Conservation (phyloP, 139 green algal species). For the Limnomonas spitsbergensis region DNA sequence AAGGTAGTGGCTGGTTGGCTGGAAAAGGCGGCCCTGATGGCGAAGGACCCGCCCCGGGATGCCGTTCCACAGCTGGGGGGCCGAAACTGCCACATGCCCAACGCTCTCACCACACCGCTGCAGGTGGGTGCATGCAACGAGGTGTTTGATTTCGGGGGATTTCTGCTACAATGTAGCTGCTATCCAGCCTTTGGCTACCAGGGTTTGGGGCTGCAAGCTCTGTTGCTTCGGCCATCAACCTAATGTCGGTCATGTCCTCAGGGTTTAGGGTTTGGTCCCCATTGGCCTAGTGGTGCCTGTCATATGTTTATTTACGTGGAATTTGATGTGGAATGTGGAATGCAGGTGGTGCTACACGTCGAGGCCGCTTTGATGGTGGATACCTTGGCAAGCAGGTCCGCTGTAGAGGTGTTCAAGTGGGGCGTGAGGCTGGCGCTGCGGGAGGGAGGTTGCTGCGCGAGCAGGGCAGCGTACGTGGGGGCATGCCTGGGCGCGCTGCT, state of each 20-base stretch:
- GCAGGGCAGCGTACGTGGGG: slow-evolving; percentile 42
- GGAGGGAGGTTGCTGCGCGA: slow-evolving; percentile 57
- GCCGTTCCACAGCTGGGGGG: slow-evolving; percentile 33
- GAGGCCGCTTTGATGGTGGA: no score
- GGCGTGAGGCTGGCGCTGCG: slow-evolving; percentile 35
- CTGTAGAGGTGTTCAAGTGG: neutral
- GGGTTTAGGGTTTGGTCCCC: no score
- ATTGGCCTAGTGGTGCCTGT: no score
- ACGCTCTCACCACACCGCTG: slow-evolving; percentile 51
- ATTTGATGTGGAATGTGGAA: neutral
- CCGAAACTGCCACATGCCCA: slow-evolving; percentile 69
- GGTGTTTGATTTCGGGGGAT: neutral
- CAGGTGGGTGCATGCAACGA: slow-evolving; percentile 48
- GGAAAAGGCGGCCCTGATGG: slow-evolving; percentile 15
- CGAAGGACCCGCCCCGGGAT: slow-evolving; percentile 8
- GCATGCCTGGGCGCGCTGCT: slow-evolving; percentile 39
- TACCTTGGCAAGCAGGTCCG: neutral
- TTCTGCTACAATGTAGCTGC: no score
- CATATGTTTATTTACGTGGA: no score
- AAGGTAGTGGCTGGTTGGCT: slow-evolving; percentile 32
- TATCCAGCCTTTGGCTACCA: no score
- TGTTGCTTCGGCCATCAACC: neutral
- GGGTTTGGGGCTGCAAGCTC: neutral
- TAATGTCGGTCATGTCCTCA: neutral
- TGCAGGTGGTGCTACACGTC: neutral